A percentile compares a stretch with the other conserved stretches of the same genome.
Evolutionary conservation across 2,329 filamentous ascomycete genomes (phyloP).

Genomic region (Cercospora sesami): DNA sequence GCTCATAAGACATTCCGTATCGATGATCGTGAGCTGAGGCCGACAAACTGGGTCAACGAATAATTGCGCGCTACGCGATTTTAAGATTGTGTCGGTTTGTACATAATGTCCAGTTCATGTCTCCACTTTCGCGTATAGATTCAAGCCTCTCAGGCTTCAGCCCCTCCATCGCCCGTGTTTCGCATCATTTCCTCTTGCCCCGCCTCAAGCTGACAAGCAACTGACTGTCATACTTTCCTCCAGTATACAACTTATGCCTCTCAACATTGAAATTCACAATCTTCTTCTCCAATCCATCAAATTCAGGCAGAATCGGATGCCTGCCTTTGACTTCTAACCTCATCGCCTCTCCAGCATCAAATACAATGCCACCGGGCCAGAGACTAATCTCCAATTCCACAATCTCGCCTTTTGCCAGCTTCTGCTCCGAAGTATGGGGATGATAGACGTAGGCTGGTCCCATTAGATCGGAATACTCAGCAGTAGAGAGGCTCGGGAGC

Average conservation of each 20-base stretch:
- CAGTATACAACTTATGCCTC: not conserved
- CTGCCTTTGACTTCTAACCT: constrained; percentile 12
- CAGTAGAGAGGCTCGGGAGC: not conserved
- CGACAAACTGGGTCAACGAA: too few species aligned
- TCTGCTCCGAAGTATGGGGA: constrained; percentile 44
- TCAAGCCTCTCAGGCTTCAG: too few species aligned
- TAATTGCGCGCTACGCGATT: too few species aligned
- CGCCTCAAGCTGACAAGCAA: not conserved
- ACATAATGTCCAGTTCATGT: too few species aligned
- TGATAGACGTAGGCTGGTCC: constrained; percentile 22
- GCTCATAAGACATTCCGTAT: too few species aligned
- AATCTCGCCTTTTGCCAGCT: constrained; percentile 43
- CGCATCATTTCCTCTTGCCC: not conserved
- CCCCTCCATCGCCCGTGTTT: too few species aligned
- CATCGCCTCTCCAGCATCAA: constrained; percentile 43
- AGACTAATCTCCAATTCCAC: constrained; percentile 52
- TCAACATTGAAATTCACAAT: not conserved
- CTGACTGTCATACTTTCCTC: not conserved
- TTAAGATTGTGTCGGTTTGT: too few species aligned
- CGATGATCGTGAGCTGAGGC: too few species aligned
- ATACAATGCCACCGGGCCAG: constrained; percentile 50
- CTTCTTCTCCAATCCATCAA: not conserved
- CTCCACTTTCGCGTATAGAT: too few species aligned
- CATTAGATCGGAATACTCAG: constrained; percentile 34
- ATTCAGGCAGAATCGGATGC: not conserved